phyloP scores from a whole-genome alignment of 129 eudicot species.

The carrot (Daucus carota) region DH1_v3.0 NC_030387.2:6482501-6483000 shows the following conservation, averaged over 20 bases:
- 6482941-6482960: constrained; percentile 7
- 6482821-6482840: constrained; percentile 43
- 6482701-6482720: neutral
- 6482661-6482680: neutral
- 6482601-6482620: neutral
- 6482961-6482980: neutral
- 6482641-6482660: no score
- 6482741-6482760: neutral
- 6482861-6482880: constrained; percentile 35
- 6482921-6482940: neutral
- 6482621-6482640: neutral
- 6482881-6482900: constrained; percentile 32
- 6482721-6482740: neutral
- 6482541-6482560: neutral
- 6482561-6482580: no score
- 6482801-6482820: constrained; percentile 43
- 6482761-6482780: neutral
- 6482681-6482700: neutral
- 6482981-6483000: neutral
- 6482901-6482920: constrained; percentile 40
- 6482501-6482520: no score
- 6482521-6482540: no score
- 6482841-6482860: constrained; percentile 34
- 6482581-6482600: no score
- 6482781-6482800: neutral